phyloP scores from a whole-genome alignment of 2,329 filamentous ascomycete genomes.

The Xylaria sp. region DNA sequence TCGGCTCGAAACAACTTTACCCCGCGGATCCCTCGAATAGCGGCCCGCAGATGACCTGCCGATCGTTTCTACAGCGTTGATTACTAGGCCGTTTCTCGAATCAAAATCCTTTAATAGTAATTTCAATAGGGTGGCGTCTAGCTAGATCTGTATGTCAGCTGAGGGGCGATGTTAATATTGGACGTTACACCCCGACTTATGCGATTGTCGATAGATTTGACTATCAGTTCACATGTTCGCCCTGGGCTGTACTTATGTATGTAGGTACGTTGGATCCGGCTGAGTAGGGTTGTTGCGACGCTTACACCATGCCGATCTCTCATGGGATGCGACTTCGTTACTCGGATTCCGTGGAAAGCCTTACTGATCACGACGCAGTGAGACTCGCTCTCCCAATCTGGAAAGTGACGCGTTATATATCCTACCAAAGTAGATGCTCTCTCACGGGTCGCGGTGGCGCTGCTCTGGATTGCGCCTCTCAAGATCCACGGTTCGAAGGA shows the following conservation, averaged over 20 bases:
- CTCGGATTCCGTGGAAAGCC: conserved; percentile 6
- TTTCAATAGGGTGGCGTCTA: conserved; percentile 12
- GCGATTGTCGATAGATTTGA: neutral
- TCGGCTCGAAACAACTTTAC: neutral
- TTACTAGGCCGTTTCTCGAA: neutral
- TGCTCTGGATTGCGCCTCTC: neutral
- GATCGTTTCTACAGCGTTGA: neutral
- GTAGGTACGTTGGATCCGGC: conserved; percentile 16
- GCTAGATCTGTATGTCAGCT: conserved; percentile 26
- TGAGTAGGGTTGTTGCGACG: conserved; percentile 22
- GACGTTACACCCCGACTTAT: neutral
- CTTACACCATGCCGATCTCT: conserved; percentile 21
- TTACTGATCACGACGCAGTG: conserved; percentile 4
- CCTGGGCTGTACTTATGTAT: neutral
- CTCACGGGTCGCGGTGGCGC: neutral
- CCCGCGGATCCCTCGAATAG: neutral
- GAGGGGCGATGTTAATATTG: conserved; percentile 22
- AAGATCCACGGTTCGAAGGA: neutral
- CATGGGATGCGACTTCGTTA: conserved; percentile 1
- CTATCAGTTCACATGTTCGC: conserved; percentile 8
- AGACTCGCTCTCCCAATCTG: conserved; percentile 8
- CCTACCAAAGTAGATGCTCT: neutral
- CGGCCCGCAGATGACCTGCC: neutral
- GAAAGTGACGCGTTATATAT: neutral
- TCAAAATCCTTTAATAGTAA: neutral